Evolutionary conservation across 495 filamentous ascomycete species (phyloP), one percentile per base, ranked within the genome.

Genomic region (Hypoxylon cercidicola): DNA sequence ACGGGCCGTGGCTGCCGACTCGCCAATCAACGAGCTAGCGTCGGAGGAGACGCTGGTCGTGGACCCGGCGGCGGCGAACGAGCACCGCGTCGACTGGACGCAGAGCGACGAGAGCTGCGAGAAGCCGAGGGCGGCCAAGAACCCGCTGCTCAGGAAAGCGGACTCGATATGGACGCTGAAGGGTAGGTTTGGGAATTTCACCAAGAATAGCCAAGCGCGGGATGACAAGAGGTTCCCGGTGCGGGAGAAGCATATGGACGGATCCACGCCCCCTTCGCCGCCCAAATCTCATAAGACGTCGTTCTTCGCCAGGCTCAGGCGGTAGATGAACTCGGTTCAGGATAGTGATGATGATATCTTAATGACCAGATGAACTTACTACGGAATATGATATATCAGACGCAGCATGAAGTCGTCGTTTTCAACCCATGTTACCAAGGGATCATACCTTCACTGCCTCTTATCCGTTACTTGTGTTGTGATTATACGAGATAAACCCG

Each of bases 31-130:
- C 35, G 66, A 69, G 56, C 45, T 62, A 20, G 62, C 64, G 0
- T 64, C 55, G 12, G 71, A 66, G 34, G 71, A 73, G 30, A 73
- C 68, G 11, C 32, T 67, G 9, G 61, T 62, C 0, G 48, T 60
- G 0, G 64, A 70, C 28, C 32, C 67, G 11, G 18, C 55, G 12
- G 41, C 46, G 43, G 56, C 55, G 16, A 16, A 60, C 15, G 64
- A 69, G 25, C 74, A 75, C 37, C 75, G 78, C 28, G 75, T 77
- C 45, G 79, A 82, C 62, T 82, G 79, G 79, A 76, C 77, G 51
- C 77, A 80, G 68, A 77, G 75, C 64, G 79, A 81, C 66, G 77
- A 82, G 71, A 11, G 18, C 4, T 30, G 35, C 47, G 56, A 60
- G 57, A 70, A 47, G 41, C 57, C 43, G 20, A 59, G 66, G 51